phyloP scores from a whole-genome alignment of 1,284 basidiomycete species.

The Tetrapyrgos nigripes region DNA sequence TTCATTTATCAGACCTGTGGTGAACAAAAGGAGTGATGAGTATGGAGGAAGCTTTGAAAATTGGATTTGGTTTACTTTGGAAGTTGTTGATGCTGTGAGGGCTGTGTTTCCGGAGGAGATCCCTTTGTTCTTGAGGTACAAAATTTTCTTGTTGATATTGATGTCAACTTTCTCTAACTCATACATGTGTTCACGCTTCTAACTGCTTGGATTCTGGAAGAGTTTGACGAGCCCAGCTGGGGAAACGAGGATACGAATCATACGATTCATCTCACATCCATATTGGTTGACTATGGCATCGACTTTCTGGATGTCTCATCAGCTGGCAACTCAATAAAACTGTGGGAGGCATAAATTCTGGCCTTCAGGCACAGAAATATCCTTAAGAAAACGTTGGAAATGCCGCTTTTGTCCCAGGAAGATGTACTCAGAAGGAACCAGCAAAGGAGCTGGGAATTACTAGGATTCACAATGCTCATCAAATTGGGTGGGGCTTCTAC shows the following conservation, averaged over 20 bases:
- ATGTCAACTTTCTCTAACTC: conserved; percentile 38
- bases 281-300: conserved; percentile 65
- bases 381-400: conserved; percentile 62
- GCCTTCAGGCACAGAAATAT: conserved; percentile 62
- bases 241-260: conserved; percentile 68
- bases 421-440: conserved; percentile 65
- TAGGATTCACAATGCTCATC: conserved; percentile 49
- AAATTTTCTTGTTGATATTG: background rate
- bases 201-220: conserved; percentile 56
- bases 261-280: conserved; percentile 55
- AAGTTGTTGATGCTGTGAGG: conserved; percentile 60
- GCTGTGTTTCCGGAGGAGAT: conserved; percentile 61
- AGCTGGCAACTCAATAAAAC: conserved; percentile 62
- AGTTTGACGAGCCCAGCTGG: conserved; percentile 67
- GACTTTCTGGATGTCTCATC: conserved; percentile 73
- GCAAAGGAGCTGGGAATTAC: conserved; percentile 58
- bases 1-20: conserved; percentile 54
- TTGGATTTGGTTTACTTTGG: conserved; percentile 63
- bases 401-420: conserved; percentile 57
- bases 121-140: conserved; percentile 73
- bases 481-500: conserved; percentile 61
- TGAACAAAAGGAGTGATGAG: conserved; percentile 64
- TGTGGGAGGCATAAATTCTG: conserved; percentile 69
- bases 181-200: conserved; percentile 69
- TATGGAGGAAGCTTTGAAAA: conserved; percentile 72